Evolutionary conservation across 1,284 basidiomycete species (phyloP).

Genomic region (Malassezia japonica): DNA sequence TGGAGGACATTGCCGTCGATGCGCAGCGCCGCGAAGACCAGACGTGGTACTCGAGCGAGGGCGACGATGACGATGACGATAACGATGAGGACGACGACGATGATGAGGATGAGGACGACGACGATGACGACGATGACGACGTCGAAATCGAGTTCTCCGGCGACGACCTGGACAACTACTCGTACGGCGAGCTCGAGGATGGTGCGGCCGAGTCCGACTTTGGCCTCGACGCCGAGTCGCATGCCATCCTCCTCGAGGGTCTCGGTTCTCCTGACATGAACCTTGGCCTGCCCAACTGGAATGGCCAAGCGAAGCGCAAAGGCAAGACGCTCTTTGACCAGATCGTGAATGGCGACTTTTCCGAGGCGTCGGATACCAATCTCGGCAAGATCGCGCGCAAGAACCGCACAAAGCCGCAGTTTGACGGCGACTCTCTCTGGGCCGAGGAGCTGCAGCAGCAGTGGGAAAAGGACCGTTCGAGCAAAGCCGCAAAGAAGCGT

Average conservation of each 20-base stretch:
- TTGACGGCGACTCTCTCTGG: slow-evolving; percentile 50
- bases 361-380: neutral
- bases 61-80: slow-evolving; percentile 22
- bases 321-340: neutral
- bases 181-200: slow-evolving; percentile 7
- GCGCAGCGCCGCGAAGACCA: slow-evolving; percentile 7
- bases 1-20: slow-evolving; percentile 17
- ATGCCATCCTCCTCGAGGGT: neutral
- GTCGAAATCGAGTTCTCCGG: neutral
- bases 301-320: neutral
- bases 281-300: neutral
- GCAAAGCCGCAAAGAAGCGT: slow-evolving; percentile 27
- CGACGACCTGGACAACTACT: slow-evolving; percentile 11
- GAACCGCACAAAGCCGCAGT: neutral
- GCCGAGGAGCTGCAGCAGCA: slow-evolving; percentile 60
- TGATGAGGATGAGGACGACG: slow-evolving; percentile 7
- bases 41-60: slow-evolving; percentile 4
- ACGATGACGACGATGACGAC: slow-evolving; percentile 19
- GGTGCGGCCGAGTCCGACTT: neutral
- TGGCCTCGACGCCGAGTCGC: neutral
- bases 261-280: neutral
- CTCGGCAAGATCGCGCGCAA: neutral
- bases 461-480: slow-evolving; percentile 27
- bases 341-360: neutral
- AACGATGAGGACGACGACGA: slow-evolving; percentile 15